Percentiles rank a stretch among this genome's conserved stretches.
Evolutionary conservation across 306 rosid species (phyloP).

Genomic region (Crotalaria pallida): DNA sequence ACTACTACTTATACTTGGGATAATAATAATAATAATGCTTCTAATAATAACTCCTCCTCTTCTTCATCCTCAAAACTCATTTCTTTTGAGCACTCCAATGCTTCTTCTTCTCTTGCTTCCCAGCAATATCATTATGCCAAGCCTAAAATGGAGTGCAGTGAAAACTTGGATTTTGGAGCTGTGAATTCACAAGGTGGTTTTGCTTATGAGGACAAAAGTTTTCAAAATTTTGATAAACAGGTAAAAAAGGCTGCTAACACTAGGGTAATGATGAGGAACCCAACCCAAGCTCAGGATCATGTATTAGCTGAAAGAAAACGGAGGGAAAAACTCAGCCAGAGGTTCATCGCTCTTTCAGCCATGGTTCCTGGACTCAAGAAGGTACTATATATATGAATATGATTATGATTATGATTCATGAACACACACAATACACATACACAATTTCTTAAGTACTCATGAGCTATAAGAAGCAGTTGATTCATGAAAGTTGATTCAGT

Average conservation of each 20-base stretch:
- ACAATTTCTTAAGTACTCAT: too few relatives aligned
- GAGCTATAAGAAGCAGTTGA: too few relatives aligned
- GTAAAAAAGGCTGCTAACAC: constrained; percentile 23
- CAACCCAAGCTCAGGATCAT: constrained; percentile 62
- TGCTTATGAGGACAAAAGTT: constrained; percentile 12
- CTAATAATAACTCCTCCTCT: constrained; percentile 28
- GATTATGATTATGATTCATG: too few relatives aligned
- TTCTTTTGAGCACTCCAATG: constrained; percentile 45
- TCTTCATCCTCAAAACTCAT: constrained; percentile 56
- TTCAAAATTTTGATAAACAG: neutral
- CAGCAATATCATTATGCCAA: constrained; percentile 23
- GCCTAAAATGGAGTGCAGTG: constrained; percentile 36
- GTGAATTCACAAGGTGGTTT: constrained; percentile 22
- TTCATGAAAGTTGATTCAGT: too few relatives aligned
- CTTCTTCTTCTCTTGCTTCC: constrained; percentile 17
- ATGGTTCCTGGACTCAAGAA: constrained; percentile 81
- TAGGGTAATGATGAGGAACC: neutral
- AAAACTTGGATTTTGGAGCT: constrained; percentile 25
- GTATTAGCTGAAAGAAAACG: constrained; percentile 78
- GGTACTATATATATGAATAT: constrained; percentile 40
- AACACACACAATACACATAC: too few relatives aligned
- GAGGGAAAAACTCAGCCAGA: constrained; percentile 84
- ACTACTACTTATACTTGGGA: too few relatives aligned
- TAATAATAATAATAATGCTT: constrained; percentile 20
- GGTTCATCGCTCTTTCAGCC: constrained; percentile 79